Evolutionary conservation across 768 basidiomycete species (phyloP).

Genomic region (Serendipita indica): DNA sequence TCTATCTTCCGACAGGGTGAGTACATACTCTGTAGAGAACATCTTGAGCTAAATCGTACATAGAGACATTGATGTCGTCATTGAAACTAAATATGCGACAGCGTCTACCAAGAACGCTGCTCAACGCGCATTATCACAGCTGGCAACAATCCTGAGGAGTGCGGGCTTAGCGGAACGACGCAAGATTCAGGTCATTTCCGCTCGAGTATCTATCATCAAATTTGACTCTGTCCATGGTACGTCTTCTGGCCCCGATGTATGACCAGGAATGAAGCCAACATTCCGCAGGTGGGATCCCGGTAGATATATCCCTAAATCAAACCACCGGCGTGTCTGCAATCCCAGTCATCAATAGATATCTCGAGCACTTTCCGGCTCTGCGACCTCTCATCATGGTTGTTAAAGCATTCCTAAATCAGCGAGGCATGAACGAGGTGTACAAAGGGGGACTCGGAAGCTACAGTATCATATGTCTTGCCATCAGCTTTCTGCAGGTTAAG

Average conservation of each 20-base stretch:
- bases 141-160: constrained; percentile 65
- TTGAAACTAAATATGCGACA: constrained; percentile 35
- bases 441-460: constrained; percentile 91
- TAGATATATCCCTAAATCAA: constrained; percentile 92
- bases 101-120: constrained; percentile 54
- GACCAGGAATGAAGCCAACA: background rate
- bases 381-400: constrained; percentile 72
- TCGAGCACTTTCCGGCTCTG: constrained; percentile 63
- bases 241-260: constrained; percentile 21
- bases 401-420: constrained; percentile 78
- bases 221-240: constrained; percentile 62
- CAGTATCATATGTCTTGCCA: constrained; percentile 80
- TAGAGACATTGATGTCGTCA: constrained; percentile 92
- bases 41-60: background rate
- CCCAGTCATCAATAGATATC: constrained; percentile 63
- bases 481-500: constrained; percentile 79
- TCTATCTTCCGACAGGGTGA: constrained; percentile 87
- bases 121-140: constrained; percentile 56
- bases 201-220: constrained; percentile 94
- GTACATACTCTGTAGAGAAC: constrained; percentile 19
- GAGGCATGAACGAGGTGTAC: constrained; percentile 96
- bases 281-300: constrained; percentile 55
- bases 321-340: constrained; percentile 68
- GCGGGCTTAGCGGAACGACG: constrained; percentile 45
- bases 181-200: constrained; percentile 76